These are phyloP conservation scores for Clitopilus passeckerianus DNA, from an alignment of 768 basidiomycete species.

Conservation along the genomic window DNA sequence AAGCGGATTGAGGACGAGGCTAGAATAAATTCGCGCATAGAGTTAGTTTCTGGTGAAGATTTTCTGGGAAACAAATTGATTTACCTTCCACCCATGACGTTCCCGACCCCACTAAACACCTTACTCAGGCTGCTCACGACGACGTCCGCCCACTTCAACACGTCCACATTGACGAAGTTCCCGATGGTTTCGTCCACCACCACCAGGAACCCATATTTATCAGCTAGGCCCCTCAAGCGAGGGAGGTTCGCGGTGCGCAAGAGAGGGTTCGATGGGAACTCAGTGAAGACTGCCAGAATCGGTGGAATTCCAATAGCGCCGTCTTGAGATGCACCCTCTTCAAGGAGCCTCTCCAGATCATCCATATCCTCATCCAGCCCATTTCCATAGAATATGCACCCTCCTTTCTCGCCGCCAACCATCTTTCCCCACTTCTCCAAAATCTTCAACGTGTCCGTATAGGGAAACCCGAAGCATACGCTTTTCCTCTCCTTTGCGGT, in stretches of 20 bases:
- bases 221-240: slow-evolving; percentile 72
- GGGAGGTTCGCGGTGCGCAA: slow-evolving; percentile 79
- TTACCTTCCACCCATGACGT: slow-evolving; percentile 98
- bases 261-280: slow-evolving; percentile 95
- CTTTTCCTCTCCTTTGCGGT: slow-evolving; percentile 57
- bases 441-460: slow-evolving; percentile 92
- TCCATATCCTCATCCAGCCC: slow-evolving; percentile 76
- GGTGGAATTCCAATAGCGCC: slow-evolving; percentile 37
- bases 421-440: slow-evolving; percentile 87
- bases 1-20: slow-evolving; percentile 83
- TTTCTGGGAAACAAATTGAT: slow-evolving; percentile 13
- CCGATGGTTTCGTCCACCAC: slow-evolving; percentile 95
- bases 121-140: slow-evolving; percentile 91
- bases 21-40: slow-evolving; percentile 20
- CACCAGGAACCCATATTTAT: slow-evolving; percentile 83
- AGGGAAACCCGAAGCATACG: slow-evolving; percentile 97
- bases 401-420: slow-evolving; percentile 38
- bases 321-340: slow-evolving; percentile 23
- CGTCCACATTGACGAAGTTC: slow-evolving; percentile 90
- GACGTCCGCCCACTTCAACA: slow-evolving; percentile 81
- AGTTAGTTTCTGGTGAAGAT: too few species aligned
- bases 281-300: slow-evolving; percentile 79
- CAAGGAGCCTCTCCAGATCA: slow-evolving; percentile 60
- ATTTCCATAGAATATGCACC: slow-evolving; percentile 77
- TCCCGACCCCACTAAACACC: slow-evolving; percentile 90